A percentile compares a stretch with the other conserved stretches of the same genome.
phyloP scores from a whole-genome alignment of 2,329 filamentous ascomycete species.

The Diaporthe longicolla region DNA sequence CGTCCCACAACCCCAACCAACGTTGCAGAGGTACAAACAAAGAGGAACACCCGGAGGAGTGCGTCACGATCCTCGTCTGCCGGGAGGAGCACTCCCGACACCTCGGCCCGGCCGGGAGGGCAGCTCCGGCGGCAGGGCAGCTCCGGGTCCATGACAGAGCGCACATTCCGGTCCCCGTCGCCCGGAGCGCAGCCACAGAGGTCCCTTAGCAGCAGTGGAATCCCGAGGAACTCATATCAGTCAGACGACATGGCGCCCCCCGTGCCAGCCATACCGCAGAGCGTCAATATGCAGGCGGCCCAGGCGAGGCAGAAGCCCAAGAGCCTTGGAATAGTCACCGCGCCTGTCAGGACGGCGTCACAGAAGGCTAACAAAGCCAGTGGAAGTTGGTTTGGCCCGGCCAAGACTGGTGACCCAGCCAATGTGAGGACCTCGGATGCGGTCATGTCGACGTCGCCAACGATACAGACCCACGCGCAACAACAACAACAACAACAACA shows the following conservation, averaged over 20 bases:
- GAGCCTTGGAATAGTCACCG: constrained; percentile 57
- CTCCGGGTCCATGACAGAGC: constrained; percentile 86
- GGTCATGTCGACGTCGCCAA: constrained; percentile 53
- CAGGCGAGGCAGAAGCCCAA: constrained; percentile 43
- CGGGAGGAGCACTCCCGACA: constrained; percentile 43
- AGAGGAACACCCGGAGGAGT: constrained; percentile 82
- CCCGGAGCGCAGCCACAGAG: constrained; percentile 58
- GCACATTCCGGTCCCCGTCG: constrained; percentile 87
- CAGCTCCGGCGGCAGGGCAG: constrained; percentile 76
- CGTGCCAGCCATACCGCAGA: constrained; percentile 79
- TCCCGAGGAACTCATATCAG: constrained; percentile 31
- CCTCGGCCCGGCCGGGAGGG: constrained; percentile 46
- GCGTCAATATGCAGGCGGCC: constrained; percentile 52
- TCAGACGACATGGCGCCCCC: constrained; percentile 78
- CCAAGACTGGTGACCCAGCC: constrained; percentile 58
- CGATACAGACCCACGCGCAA: constrained; percentile 43
- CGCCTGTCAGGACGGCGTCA: constrained; percentile 66
- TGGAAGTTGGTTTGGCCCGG: constrained; percentile 65
- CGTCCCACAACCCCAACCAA: constrained; percentile 83
- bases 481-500: constrained; percentile 14
- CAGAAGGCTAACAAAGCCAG: constrained; percentile 60
- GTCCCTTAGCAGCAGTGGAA: constrained; percentile 51
- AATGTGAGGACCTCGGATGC: constrained; percentile 63
- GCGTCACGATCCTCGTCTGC: constrained; percentile 78
- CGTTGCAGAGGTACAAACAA: constrained; percentile 88